These are phyloP conservation scores for Vitis hybrid DNA, from an alignment of 177 flowering plant genomes.

Conservation along the genomic window DNA sequence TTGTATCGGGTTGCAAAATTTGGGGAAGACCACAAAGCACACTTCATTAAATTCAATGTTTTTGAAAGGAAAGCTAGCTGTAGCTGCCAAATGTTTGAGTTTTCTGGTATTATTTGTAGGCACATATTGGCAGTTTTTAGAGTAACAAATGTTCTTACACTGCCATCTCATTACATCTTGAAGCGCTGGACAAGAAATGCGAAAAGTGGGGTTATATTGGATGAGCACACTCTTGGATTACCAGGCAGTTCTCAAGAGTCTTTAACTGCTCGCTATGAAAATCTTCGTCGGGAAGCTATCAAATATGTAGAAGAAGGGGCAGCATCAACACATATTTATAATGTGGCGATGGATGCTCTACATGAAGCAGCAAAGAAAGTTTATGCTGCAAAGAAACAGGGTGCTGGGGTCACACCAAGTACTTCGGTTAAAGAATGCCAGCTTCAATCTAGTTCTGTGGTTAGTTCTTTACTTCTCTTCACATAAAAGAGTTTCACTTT, in stretches of 20 bases:
- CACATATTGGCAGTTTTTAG: slow-evolving; percentile 34
- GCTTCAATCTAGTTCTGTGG: slow-evolving; percentile 13
- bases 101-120: slow-evolving; percentile 31
- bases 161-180: slow-evolving; percentile 33
- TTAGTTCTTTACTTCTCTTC: slow-evolving; percentile 1
- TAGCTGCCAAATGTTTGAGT: slow-evolving; percentile 43
- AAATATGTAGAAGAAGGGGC: slow-evolving; percentile 33
- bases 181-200: slow-evolving; percentile 41
- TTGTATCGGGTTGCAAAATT: slow-evolving; percentile 31
- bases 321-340: slow-evolving; percentile 21
- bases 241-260: slow-evolving; percentile 22
- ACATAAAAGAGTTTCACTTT: background rate
- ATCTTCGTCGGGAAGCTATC: slow-evolving; percentile 23
- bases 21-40: slow-evolving; percentile 29
- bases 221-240: slow-evolving; percentile 12
- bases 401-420: slow-evolving; percentile 2
- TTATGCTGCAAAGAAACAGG: slow-evolving; percentile 21
- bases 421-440: background rate
- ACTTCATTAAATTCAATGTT: slow-evolving; percentile 19
- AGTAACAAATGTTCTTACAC: slow-evolving; percentile 26
- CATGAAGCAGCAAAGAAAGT: slow-evolving; percentile 28
- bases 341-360: slow-evolving; percentile 30
- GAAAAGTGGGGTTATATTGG: slow-evolving; percentile 22
- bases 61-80: slow-evolving; percentile 30
- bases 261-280: slow-evolving; percentile 19